Evolutionary conservation across 2,329 filamentous ascomycete species (phyloP), one percentile per base, ranked within the genome.

Genomic region (Aureobasidium pullulans): DNA sequence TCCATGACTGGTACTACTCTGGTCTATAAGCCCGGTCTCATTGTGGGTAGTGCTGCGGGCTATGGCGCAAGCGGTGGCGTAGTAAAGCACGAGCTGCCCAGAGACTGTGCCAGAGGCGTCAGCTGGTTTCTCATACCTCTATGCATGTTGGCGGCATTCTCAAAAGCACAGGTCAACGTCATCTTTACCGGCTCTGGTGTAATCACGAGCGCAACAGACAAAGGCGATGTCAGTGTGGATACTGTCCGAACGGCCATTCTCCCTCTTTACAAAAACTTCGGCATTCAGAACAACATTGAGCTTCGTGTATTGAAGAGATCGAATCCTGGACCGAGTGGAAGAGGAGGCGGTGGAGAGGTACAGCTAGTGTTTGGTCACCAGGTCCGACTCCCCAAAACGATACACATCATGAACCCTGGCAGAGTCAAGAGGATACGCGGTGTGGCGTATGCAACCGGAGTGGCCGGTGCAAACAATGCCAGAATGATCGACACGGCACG

Each of bases 1-100:
- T 96, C 91, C 10, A 94, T 96, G 76, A 96, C 91, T 1, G 94
- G 94, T 70, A 97, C 94, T 0, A 92, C 90, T 1, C 83, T 99
- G 59, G 87, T 92, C 39, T 99, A 95, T 76, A 88, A 89, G 65
- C 94, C 94, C 0, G 94, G 94, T 37, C 79, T 99, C 42, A 95
- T 99, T 68, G 94, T 90, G 0, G 94, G 94, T 62, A 88, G 86
- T 48, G 84, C 88, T 28, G 80, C 88, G 19, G 90, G 90, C 16
- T 81, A 86, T 52, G 90, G 90, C 67, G 86, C 89, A 39, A 79
- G 82, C 48, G 73, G 85, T 67, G 89, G 93, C 66, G 83, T 96
- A 40, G 84, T 97, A 67, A 84, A 85, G 69, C 92, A 96, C 77
- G 84, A 85, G 64, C 76, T 97, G 40, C 89, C 90, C 0, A 83